Conservation (phyloP, 1,284 basidiomycete genomes). For the Naganishia cerealis region DNA sequence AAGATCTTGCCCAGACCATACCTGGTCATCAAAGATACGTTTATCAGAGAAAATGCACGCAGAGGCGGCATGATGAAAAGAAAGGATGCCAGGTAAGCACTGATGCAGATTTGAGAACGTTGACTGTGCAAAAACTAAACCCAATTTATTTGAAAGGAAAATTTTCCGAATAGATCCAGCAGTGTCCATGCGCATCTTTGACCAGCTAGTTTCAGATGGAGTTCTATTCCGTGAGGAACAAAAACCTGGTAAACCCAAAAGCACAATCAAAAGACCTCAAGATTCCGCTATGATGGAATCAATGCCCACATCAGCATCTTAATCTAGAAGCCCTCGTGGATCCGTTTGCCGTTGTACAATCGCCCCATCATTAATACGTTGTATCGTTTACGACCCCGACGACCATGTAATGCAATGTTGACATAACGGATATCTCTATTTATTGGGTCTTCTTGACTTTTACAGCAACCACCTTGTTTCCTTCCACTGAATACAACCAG, state of each 20-base stretch:
- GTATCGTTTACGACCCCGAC: constrained; percentile 11
- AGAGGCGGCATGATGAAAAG: constrained; percentile 78
- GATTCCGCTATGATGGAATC: neutral
- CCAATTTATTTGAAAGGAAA: neutral
- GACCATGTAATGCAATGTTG: neutral
- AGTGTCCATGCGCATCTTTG: constrained; percentile 12
- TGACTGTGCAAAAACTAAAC: neutral
- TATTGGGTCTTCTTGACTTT: constrained; percentile 44
- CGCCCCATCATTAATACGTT: neutral
- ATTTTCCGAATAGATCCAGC: constrained; percentile 25
- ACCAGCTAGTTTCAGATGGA: neutral
- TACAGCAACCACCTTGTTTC: constrained; percentile 40
- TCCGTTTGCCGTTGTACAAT: neutral
- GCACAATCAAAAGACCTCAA: neutral
- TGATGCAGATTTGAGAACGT: neutral
- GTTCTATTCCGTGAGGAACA: constrained; percentile 21
- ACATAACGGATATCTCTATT: neutral
- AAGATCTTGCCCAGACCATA: constrained; percentile 89
- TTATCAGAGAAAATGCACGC: constrained; percentile 86
- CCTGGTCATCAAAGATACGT: constrained; percentile 84
- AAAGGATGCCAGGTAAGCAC: constrained; percentile 64
- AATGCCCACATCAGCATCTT: neutral
- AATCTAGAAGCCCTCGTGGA: neutral
- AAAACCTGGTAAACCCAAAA: constrained; percentile 5
- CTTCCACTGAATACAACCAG: constrained; percentile 72